Conservation (phyloP, 2,329 filamentous ascomycete genomes). For the Penicillium freii region DNA sequence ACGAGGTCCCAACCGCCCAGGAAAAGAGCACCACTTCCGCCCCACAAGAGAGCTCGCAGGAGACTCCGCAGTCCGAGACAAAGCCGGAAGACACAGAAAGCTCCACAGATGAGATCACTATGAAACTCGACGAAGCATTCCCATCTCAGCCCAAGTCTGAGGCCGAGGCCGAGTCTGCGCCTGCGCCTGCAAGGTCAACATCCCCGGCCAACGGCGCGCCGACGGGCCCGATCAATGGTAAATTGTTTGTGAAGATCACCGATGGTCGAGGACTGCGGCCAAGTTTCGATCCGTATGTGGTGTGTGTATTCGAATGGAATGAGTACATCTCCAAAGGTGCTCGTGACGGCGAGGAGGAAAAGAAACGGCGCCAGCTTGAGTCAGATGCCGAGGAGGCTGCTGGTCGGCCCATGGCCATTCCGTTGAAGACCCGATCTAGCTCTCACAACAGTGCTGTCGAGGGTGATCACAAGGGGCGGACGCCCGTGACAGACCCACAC, state of each 20-base stretch:
- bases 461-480: conserved; percentile 57
- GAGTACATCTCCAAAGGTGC: conserved; percentile 92
- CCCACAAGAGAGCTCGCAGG: conserved; percentile 3
- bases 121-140: conserved; percentile 39
- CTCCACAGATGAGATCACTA: conserved; percentile 36
- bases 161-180: not conserved
- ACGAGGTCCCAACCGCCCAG: conserved; percentile 49
- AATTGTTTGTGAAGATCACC: conserved; percentile 82
- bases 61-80: conserved; percentile 6
- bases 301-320: conserved; percentile 94
- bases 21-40: conserved; percentile 28
- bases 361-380: conserved; percentile 59
- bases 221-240: conserved; percentile 74
- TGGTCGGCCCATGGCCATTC: conserved; percentile 85
- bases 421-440: conserved; percentile 94
- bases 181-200: conserved; percentile 4
- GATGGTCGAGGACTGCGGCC: conserved; percentile 80
- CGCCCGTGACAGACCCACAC: conserved; percentile 75
- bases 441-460: conserved; percentile 86
- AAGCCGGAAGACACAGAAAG: conserved; percentile 27
- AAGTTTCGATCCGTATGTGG: conserved; percentile 87
- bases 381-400: conserved; percentile 67
- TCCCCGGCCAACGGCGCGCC: conserved; percentile 53
- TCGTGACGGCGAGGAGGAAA: conserved; percentile 59
- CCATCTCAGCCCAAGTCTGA: conserved; percentile 23